Base-by-base conservation (phyloP, 768 basidiomycete genomes). In the Sistotremastrum niveocremeum region DNA sequence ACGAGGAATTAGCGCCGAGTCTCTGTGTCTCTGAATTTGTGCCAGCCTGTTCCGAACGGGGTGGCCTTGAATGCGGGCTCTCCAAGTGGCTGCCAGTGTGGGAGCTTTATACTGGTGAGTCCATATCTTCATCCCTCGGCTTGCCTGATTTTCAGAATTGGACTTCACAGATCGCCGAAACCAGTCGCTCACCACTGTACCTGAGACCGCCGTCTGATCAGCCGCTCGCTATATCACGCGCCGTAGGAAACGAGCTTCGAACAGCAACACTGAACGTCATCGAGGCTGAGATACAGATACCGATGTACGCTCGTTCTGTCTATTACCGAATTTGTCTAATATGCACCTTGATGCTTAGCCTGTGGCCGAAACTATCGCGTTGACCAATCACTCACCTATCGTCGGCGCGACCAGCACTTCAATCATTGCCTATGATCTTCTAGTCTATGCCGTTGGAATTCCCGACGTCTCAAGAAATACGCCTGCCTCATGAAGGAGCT, bases 401-500 rank as follows among this genome's bases (percentile, higher is more conserved):
- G 78, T 83, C 56, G 87, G 86, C 31, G 62, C 64, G 29, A 73
- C 82, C 4, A 76, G 76, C 3, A 70, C 79, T 5, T 84, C 79
- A 36, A 88, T 87, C 5, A 81, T 98, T 50, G 69, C 76, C 9
- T 98, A 91, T 68, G 95, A 98, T 66, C 95, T 97, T 64, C 81
- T 98, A 45, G 83, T 99, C 29, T 94, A 85, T 61, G 93, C 86
- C 6, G 88, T 97, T 50, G 86, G 89, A 47, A 98, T 98, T 56
- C 87, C 88, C 34, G 95, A 93, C n/a, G n/a, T 54, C 91, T 97
- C 34, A 76, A 81, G 57, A 86, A 98, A 58, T 66, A 97, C 61
- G 85, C 88, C 1, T 94, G 88, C 64, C 97, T 95, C 73, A 87
- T 98, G 81, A 99, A 98, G 70, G 95, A 99, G 62, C 65, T 95